Evolutionary conservation across 2,329 filamentous ascomycete species (phyloP), one percentile per base, ranked within the genome.

Genomic region (Diaporthe sp.): DNA sequence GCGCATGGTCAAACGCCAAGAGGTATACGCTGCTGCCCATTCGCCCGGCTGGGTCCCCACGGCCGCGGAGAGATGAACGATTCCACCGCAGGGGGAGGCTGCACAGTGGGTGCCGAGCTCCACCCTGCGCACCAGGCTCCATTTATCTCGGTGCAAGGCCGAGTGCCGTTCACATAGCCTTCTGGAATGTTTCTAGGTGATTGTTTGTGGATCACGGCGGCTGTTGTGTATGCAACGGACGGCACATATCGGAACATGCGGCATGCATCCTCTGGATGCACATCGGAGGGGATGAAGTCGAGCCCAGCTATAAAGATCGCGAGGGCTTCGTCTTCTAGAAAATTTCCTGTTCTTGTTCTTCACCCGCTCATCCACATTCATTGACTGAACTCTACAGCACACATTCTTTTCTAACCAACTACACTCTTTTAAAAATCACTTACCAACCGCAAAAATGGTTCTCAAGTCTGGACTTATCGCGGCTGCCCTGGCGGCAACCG

Each of bases 401-500:
- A 55, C 70, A 55, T 58, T 53, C 27, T 12, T 61, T 53, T 71
- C 59, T 32, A 42, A 39, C 30, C 55, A 32, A 17, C 30, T 71
- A 35, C 56, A 63, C 42, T 71, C 70, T 71, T 63, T 53, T 2
- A 70, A 32, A 44, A 69, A 63, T 63, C 22, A 44, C 59, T 55
- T 53, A 63, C 25, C 27, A 53, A 63, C 25, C 37, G 61, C 27
- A 5, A 75, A 71, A 70, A 58, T 74, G 58, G 70, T 63, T 58
- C 39, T 56, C 51, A 59, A 55, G 37, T 65, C 65, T 70, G 53
- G 25, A 53, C 44, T 75, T 56, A 58, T 71, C 47, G 72, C 72
- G 30, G 74, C 72, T 65, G 68, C 59, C 61, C 74, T 75, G 59
- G 74, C 72, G 72, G 74, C 71, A 44, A 69, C 74, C 68, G 68